These are phyloP conservation scores for Carallia brachiata DNA, from an alignment of 345 rosid species.

Conservation along the genomic window DNA sequence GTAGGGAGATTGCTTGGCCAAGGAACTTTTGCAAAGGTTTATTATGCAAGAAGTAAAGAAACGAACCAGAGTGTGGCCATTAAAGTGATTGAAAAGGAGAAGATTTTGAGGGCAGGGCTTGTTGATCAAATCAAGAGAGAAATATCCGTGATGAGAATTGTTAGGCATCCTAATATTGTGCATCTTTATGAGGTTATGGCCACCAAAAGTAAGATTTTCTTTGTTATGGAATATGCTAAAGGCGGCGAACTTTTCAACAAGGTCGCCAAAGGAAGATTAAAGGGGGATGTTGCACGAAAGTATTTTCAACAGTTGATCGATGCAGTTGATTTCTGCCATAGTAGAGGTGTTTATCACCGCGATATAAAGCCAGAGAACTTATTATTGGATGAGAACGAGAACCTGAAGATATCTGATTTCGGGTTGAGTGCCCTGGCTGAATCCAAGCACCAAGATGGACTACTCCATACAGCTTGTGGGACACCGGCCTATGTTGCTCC, in stretches of 20 bases:
- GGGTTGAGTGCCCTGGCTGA: slow-evolving; percentile 32
- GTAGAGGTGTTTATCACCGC: slow-evolving; percentile 30
- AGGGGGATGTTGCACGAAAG: slow-evolving; percentile 23
- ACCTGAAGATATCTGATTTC: slow-evolving; percentile 28
- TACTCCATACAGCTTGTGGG: slow-evolving; percentile 32
- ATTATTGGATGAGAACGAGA: slow-evolving; percentile 27
- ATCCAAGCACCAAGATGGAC: slow-evolving; percentile 26
- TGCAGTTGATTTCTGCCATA: slow-evolving; percentile 35
- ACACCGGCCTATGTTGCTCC: slow-evolving; percentile 34
- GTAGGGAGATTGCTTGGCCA: slow-evolving; percentile 34
- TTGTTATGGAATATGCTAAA: slow-evolving; percentile 29
- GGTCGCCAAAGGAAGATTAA: slow-evolving; percentile 29
- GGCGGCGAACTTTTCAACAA: slow-evolving; percentile 33
- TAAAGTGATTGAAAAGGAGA: slow-evolving; percentile 29
- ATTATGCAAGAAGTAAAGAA: slow-evolving; percentile 26
- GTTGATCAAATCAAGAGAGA: slow-evolving; percentile 35
- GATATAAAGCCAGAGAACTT: slow-evolving; percentile 32
- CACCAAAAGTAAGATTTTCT: slow-evolving; percentile 29
- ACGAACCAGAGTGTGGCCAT: slow-evolving; percentile 29
- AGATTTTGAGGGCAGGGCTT: slow-evolving; percentile 25
- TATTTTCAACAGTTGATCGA: slow-evolving; percentile 32
- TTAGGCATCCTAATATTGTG: slow-evolving; percentile 27
- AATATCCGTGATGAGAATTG: slow-evolving; percentile 33
- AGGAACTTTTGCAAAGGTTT: slow-evolving; percentile 36
- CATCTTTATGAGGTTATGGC: slow-evolving; percentile 33